Evolutionary conservation across 108 stramenopile genomes (phyloP), one percentile per base, ranked within the genome.

Genomic region (Fistulifera solaris): DNA sequence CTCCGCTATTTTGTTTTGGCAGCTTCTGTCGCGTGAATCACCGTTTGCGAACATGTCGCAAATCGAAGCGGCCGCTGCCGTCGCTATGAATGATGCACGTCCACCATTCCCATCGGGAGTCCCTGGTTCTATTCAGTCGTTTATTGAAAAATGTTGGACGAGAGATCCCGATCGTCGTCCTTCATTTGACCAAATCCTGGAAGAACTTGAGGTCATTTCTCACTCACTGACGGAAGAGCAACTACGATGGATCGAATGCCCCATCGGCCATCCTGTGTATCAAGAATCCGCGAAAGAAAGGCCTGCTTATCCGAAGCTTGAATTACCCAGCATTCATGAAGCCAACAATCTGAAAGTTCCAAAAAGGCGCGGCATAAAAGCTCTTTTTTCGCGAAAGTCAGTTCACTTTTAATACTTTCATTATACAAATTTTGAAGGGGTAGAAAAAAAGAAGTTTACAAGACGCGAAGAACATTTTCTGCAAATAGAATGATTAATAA

Each of bases 1-100:
- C 12, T 83, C 67, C 56, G 71, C 68, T 7, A 27, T 83, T 0
- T 38, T 85, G n/a, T 39, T 85, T 54, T 89, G 86, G 86, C 82
- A 83, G 65, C 51, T 83, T 0, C 19, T 83, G 18, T 71, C 78
- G 0, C 77, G 64, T 38, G 79, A 88, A 57, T 71, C 62, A 14
- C 85, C 85, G 0, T 87, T 83, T 48, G 40, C 64, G 57, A 59
- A 67, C 17, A 24, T 67, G 28, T 58, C 65, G 40, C 73, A 71
- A 26, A 53, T 83, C 16, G 81, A 82, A 41, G 85, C 85, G 13
- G 85, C 85, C 2, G 65, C 70, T 12, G 54, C 61, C 6, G 85
- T 87, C 14, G 85, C 79, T 7, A 38, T 76, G 3, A 73, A 83
- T 27, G 42, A 55, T 16, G 18, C 61, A 0, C 63, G 85, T 10